phyloP scores from a whole-genome alignment of 2,329 filamentous ascomycete genomes.

The Xylariales sp. region DNA sequence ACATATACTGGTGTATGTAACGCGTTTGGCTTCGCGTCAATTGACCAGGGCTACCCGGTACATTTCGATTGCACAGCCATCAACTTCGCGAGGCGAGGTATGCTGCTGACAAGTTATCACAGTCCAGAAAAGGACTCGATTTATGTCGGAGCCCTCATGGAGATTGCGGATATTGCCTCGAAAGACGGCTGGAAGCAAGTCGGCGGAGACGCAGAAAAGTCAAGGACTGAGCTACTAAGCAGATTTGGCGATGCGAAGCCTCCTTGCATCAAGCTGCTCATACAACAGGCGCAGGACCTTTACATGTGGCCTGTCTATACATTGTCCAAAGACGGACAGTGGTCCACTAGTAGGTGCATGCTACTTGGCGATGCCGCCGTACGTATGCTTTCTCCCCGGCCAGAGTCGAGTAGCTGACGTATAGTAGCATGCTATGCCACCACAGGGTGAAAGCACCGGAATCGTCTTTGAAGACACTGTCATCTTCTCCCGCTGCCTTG shows the following conservation, averaged over 20 bases:
- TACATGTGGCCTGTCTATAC: conserved; percentile 10
- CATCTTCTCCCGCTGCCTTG: conserved; percentile 8
- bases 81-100: conserved; percentile 8
- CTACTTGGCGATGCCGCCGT: conserved; percentile 8
- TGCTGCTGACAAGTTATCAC: conserved; percentile 10
- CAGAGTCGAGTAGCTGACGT: background rate
- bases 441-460: conserved; percentile 10
- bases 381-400: background rate
- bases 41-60: conserved; percentile 1
- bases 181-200: conserved; percentile 11
- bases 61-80: conserved; percentile 10
- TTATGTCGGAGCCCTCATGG: conserved; percentile 10
- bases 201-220: conserved; percentile 9
- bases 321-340: conserved; percentile 8
- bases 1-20: conserved; percentile 11
- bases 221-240: conserved; percentile 5
- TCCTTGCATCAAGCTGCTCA: conserved; percentile 3
- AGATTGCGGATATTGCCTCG: conserved; percentile 6
- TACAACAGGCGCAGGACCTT: conserved; percentile 4
- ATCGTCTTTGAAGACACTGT: conserved; percentile 11
- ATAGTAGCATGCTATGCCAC: conserved; percentile 9
- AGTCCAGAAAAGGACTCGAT: conserved; percentile 8
- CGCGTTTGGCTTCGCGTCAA: conserved; percentile 6
- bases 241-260: conserved; percentile 9
- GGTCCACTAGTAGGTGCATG: conserved; percentile 9